Evolutionary conservation across 345 rosid genomes (phyloP), one percentile per base, ranked within the genome.

Genomic region (Camelina sativa): DNA sequence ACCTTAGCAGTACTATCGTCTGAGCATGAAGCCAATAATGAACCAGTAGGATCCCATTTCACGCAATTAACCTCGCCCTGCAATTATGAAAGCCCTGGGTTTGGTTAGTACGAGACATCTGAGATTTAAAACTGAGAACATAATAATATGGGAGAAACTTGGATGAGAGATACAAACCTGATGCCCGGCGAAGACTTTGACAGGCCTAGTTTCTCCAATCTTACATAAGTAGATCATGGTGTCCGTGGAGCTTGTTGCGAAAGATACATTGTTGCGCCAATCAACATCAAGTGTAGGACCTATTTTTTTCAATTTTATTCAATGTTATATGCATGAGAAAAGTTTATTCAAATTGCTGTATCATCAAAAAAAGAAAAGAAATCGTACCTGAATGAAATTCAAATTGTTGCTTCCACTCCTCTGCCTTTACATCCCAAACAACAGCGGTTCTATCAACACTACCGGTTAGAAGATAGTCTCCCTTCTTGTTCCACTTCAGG

Each of bases 1-100:
- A 94, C 99, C 98, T 96, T 96, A 8, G 95, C 99, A 80, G 91
- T 92, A 51, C 87, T 86, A 68, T 96, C 99, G 62, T 96, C 99
- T 40, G 99, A 96, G 85, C 99, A 96, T 4, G 99, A 92, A 56
- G 99, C 99, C 81, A 96, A 75, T 66, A 89, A 80, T 40, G 88
- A 72, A 68, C 99, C 99, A 15, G 95, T 89, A 41, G 99, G 99
- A 88, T 92, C 98, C 99, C 99, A 96, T 86, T 96, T 96, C 76
- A 96, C 97, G 78, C 99, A 92, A 84, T 96, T 96, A 67, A 96
- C 99, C 82, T 96, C 99, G 17, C 97, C 93, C 99, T 96, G 92
- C 40, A 80, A 80, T 76, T 68, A 77, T 69, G 59, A 35, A 73
- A 70, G 61, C 65, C 44, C 34, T 20, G 23, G 20, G 64, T 71